These are phyloP conservation scores for Chlorella sp. DNA, from an alignment of 139 green algal genomes.

Conservation along the genomic window DNA sequence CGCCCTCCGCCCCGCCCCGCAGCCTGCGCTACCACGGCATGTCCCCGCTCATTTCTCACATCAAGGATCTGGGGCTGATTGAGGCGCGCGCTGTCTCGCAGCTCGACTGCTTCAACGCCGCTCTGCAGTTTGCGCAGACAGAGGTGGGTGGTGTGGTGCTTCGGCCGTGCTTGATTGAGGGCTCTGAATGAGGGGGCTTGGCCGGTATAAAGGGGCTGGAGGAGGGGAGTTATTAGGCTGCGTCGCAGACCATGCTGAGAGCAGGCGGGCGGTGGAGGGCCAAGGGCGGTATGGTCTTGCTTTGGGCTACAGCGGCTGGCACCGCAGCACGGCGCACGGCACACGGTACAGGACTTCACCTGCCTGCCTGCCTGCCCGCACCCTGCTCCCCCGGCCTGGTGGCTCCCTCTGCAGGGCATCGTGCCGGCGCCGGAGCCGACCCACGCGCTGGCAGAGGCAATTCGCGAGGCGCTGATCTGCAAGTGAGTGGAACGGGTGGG, in stretches of 20 bases:
- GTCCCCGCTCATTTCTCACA: slow-evolving; percentile 37
- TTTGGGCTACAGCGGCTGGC: too few relatives aligned
- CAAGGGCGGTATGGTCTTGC: too few relatives aligned
- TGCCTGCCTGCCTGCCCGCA: neutral
- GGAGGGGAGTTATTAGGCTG: too few relatives aligned
- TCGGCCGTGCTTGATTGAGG: too few relatives aligned
- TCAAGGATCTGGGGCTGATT: slow-evolving; percentile 46
- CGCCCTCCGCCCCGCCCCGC: neutral
- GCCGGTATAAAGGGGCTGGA: too few relatives aligned
- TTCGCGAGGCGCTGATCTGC: slow-evolving; percentile 40
- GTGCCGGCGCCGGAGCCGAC: slow-evolving; percentile 48
- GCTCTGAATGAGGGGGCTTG: neutral
- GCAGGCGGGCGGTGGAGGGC: too few relatives aligned
- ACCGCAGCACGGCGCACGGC: neutral
- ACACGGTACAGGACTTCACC: neutral
- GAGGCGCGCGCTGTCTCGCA: slow-evolving; percentile 42
- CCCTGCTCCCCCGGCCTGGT: neutral
- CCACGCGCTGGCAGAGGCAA: slow-evolving; percentile 34
- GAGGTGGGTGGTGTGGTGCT: neutral
- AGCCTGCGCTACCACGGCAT: slow-evolving; percentile 44
- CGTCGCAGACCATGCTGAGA: too few relatives aligned
- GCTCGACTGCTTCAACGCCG: slow-evolving; percentile 47
- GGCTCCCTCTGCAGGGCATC: slow-evolving; percentile 29
- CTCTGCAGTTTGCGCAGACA: slow-evolving; percentile 26
- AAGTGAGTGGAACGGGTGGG: neutral